Percentiles rank a stretch among this genome's conserved stretches.
Evolutionary conservation across 1,284 basidiomycete genomes (phyloP).

Genomic region (Ustilago bromivora): DNA sequence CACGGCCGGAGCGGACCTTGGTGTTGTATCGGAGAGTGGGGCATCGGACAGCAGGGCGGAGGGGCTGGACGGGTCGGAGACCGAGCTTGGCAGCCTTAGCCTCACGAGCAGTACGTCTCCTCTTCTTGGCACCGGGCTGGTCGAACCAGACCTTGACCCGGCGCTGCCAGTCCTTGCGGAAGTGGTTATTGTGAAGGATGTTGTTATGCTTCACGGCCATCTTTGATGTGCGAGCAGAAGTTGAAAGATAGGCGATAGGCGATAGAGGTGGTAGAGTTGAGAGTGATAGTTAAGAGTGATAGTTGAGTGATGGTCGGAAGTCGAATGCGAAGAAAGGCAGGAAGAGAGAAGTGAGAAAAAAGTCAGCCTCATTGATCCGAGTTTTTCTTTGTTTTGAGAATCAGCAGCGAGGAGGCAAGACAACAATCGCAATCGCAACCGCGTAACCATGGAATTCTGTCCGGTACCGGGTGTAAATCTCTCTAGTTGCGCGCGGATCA

Average conservation of each 20-base stretch:
- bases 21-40: conserved; percentile 99
- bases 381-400: conserved; percentile 5
- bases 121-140: conserved; percentile 98
- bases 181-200: conserved; percentile 79
- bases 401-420: background rate
- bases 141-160: conserved; percentile 98
- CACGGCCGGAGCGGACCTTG: conserved; percentile 95
- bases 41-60: conserved; percentile 96
- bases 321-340: background rate
- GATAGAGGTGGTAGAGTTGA: conserved; percentile 5
- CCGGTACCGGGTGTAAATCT: background rate
- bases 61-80: conserved; percentile 88
- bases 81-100: conserved; percentile 91
- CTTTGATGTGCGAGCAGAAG: conserved; percentile 16
- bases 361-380: conserved; percentile 27
- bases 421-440: conserved; percentile 5
- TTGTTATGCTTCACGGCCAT: conserved; percentile 70
- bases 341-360: conserved; percentile 14
- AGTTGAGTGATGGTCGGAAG: conserved; percentile 8
- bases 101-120: conserved; percentile 91
- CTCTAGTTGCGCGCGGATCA: background rate
- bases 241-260: background rate
- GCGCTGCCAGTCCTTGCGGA: conserved; percentile 87
- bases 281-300: background rate
- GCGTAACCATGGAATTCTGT: background rate